phyloP scores from a whole-genome alignment of 2,329 filamentous ascomycete species.

The Juglanconis oblonga region DNA sequence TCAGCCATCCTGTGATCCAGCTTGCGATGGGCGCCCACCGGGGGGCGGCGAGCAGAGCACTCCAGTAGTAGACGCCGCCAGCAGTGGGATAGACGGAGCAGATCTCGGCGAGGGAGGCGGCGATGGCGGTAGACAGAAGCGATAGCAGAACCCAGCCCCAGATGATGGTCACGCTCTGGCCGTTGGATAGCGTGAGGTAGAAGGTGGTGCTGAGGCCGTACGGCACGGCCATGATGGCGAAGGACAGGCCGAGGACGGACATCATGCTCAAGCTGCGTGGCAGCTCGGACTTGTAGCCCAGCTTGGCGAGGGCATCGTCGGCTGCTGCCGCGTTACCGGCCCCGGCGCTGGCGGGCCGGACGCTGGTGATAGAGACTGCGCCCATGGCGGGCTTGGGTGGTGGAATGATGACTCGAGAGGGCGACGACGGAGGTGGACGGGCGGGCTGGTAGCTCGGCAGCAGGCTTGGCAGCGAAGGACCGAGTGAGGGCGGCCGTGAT shows the following conservation, averaged over 20 bases:
- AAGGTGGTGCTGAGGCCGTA: conserved; percentile 68
- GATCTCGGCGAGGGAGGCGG: conserved; percentile 66
- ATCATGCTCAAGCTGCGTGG: conserved; percentile 65
- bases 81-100: conserved; percentile 67
- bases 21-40: conserved; percentile 65
- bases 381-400: neutral
- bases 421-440: neutral
- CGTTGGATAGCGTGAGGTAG: conserved; percentile 65
- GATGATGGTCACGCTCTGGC: conserved; percentile 65
- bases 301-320: conserved; percentile 59
- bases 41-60: conserved; percentile 63
- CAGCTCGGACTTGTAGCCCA: conserved; percentile 67
- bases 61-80: conserved; percentile 70
- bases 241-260: conserved; percentile 64
- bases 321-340: conserved; percentile 30
- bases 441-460: neutral
- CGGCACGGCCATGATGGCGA: conserved; percentile 72
- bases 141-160: conserved; percentile 69
- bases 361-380: conserved; percentile 4
- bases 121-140: conserved; percentile 60
- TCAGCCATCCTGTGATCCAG: conserved; percentile 71
- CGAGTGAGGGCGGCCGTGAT: neutral
- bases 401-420: neutral
- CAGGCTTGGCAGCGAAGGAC: neutral
- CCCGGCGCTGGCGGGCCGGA: neutral